A percentile compares a stretch with the other conserved stretches of the same genome.
These are phyloP conservation scores for Erysimum cheiranthoides DNA, from an alignment of 345 rosid species.

Conservation along the genomic window DNA sequence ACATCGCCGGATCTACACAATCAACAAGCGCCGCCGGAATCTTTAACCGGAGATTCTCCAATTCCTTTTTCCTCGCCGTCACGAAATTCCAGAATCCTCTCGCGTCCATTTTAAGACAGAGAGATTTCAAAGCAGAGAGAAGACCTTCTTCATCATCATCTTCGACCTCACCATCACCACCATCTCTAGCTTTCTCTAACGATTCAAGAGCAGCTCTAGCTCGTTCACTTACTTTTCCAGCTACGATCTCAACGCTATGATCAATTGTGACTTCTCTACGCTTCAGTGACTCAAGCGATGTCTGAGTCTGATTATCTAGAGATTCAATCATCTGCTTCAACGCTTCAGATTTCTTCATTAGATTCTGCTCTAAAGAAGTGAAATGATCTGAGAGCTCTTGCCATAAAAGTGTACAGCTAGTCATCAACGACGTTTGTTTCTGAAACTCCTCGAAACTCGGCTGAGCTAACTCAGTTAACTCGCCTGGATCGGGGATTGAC, in stretches of 20 bases:
- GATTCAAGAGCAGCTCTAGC: conserved; percentile 58
- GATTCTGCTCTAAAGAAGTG: conserved; percentile 76
- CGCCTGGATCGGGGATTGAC: conserved; percentile 98
- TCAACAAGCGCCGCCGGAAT: conserved; percentile 73
- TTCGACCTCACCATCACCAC: conserved; percentile 65
- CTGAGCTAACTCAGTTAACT: conserved; percentile 70
- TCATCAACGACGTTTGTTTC: conserved; percentile 91
- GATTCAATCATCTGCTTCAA: conserved; percentile 70
- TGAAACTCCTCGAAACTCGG: conserved; percentile 97
- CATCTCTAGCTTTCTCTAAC: conserved; percentile 46
- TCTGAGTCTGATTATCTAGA: conserved; percentile 73
- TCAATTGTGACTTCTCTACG: conserved; percentile 89
- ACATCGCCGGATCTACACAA: conserved; percentile 90
- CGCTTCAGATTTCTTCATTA: conserved; percentile 84
- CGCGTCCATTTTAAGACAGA: conserved; percentile 76
- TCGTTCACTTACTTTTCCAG: conserved; percentile 62
- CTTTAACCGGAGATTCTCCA: conserved; percentile 63
- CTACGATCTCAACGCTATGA: conserved; percentile 78
- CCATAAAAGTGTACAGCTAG: conserved; percentile 98
- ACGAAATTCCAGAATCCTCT: conserved; percentile 82
- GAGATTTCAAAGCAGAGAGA: conserved; percentile 52
- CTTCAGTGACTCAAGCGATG: conserved; percentile 74
- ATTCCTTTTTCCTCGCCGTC: conserved; percentile 74
- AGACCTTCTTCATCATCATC: conserved; percentile 81
- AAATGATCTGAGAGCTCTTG: conserved; percentile 98